Conservation (phyloP, 73 alveolate genomes). For the Tetrahymena thermophila region DNA sequence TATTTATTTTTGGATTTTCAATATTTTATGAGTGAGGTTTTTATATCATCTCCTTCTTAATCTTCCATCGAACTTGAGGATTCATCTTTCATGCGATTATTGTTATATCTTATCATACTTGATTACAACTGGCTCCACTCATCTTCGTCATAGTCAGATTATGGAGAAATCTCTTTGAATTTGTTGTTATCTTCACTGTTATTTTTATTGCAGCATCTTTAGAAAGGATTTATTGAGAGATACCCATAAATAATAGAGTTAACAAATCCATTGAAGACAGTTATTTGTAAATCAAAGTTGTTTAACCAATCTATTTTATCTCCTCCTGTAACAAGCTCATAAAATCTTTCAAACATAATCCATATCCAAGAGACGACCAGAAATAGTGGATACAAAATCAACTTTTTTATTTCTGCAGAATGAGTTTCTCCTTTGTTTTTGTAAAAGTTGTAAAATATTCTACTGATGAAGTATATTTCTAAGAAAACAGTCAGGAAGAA, state of each 20-base stretch:
- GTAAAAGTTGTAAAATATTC: background rate
- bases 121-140: background rate
- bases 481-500: background rate
- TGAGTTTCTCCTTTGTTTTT: background rate
- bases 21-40: background rate
- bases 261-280: background rate
- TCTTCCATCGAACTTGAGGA: background rate
- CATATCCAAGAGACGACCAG: background rate
- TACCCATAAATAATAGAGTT: background rate
- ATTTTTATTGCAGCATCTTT: background rate
- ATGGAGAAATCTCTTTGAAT: background rate
- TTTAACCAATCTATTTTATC: background rate
- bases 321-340: background rate
- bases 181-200: background rate
- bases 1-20: background rate
- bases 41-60: background rate
- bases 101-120: background rate
- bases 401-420: background rate
- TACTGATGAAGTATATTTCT: background rate
- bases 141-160: background rate
- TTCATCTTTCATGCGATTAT: background rate
- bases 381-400: background rate
- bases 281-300: background rate
- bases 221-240: background rate
- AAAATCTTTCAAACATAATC: background rate